phyloP scores from a whole-genome alignment of 2,329 filamentous ascomycete species.

The Claviceps sp. region DNA sequence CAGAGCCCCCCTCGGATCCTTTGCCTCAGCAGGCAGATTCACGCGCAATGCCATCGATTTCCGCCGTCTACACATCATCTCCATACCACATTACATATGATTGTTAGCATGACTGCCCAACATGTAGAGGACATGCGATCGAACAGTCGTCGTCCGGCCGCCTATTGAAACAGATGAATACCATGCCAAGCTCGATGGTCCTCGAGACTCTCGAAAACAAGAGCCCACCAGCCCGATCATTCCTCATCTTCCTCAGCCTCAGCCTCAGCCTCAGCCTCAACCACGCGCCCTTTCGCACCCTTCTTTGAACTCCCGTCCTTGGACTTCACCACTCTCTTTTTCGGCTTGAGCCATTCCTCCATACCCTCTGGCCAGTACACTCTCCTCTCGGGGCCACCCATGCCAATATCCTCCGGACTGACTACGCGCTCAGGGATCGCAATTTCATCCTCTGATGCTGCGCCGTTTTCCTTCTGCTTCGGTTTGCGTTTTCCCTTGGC shows the following conservation, averaged over 20 bases:
- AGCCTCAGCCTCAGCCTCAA: neutral
- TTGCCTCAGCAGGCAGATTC: too few relatives aligned
- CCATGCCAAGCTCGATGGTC: neutral
- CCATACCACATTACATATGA: too few relatives aligned
- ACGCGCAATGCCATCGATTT: too few relatives aligned
- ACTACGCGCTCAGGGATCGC: constrained; percentile 32
- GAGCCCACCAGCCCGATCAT: neutral
- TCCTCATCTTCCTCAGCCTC: neutral
- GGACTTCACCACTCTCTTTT: constrained; percentile 54
- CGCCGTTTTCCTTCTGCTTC: constrained; percentile 10
- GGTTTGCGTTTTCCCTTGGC: constrained; percentile 25
- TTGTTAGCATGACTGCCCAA: too few relatives aligned
- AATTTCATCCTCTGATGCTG: constrained; percentile 22
- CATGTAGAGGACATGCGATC: too few relatives aligned
- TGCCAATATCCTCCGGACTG: constrained; percentile 57
- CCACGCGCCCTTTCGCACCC: constrained; percentile 12
- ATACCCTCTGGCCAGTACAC: constrained; percentile 87
- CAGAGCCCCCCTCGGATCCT: too few relatives aligned
- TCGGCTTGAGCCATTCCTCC: constrained; percentile 79
- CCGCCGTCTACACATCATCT: too few relatives aligned
- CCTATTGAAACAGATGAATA: neutral
- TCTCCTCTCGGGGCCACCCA: constrained; percentile 70
- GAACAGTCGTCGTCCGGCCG: too few relatives aligned
- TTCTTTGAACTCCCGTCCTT: constrained; percentile 16
- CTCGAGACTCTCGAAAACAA: neutral